Conservation (phyloP, 1,284 basidiomycete species). For the Anthracocystis walkeri region DNA sequence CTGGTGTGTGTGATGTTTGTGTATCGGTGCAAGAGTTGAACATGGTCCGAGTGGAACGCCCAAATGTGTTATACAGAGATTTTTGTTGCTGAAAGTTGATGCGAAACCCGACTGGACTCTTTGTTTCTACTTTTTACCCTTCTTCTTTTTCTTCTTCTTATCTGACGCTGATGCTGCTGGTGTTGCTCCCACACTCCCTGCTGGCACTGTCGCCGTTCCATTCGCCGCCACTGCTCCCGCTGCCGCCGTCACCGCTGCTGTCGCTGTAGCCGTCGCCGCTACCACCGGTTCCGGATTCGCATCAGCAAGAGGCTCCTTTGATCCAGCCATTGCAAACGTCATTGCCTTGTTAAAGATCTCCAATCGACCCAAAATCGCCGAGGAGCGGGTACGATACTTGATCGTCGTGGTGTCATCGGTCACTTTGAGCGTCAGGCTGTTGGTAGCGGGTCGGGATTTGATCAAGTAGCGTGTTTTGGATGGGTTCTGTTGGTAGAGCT, state of each 20-base stretch:
- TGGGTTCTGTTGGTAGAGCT: conserved; percentile 50
- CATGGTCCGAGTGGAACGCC: too few relatives aligned
- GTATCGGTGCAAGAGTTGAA: neutral
- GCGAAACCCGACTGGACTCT: too few relatives aligned
- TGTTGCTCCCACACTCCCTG: neutral
- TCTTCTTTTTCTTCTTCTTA: conserved; percentile 57
- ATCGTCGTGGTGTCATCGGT: conserved; percentile 71
- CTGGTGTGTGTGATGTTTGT: neutral
- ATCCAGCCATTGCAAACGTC: conserved; percentile 79
- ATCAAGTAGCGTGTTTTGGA: conserved; percentile 57
- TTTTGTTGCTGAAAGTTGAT: too few relatives aligned
- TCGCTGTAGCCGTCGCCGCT: conserved; percentile 1
- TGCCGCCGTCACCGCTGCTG: conserved; percentile 13
- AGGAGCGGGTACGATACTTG: conserved; percentile 92
- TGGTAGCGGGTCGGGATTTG: conserved; percentile 50
- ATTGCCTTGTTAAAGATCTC: conserved; percentile 86
- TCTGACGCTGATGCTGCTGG: conserved; percentile 26
- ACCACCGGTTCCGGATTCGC: conserved; percentile 31
- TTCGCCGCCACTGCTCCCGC: neutral
- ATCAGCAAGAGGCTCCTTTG: conserved; percentile 25
- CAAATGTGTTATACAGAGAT: too few relatives aligned
- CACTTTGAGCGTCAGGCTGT: conserved; percentile 60
- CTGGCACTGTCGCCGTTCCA: conserved; percentile 10
- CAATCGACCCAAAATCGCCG: conserved; percentile 92
- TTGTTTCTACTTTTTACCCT: conserved; percentile 37